Percentiles rank a stretch among this genome's conserved stretches.
phyloP scores from a whole-genome alignment of 1,284 basidiomycete genomes.

The Calocybe gambosa region DNA sequence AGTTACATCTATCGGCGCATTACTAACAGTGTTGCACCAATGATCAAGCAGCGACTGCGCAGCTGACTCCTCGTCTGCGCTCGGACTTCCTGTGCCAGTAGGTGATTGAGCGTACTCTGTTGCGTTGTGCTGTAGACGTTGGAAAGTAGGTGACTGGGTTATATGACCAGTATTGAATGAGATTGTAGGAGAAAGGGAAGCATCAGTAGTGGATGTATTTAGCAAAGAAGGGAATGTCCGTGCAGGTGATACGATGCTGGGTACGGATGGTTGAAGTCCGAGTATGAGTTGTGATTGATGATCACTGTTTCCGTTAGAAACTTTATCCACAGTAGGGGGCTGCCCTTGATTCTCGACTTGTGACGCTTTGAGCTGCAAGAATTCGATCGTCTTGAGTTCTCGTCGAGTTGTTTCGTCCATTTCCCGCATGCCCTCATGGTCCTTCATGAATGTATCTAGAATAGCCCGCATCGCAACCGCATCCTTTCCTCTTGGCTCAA shows the following conservation, averaged over 20 bases:
- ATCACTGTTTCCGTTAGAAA: conserved; percentile 24
- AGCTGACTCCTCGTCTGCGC: conserved; percentile 64
- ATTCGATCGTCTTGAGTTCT: conserved; percentile 77
- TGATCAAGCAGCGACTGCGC: conserved; percentile 74
- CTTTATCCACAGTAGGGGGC: conserved; percentile 20
- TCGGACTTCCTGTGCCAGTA: conserved; percentile 57
- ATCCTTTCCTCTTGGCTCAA: conserved; percentile 67
- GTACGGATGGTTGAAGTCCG: conserved; percentile 37
- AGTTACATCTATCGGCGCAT: conserved; percentile 50
- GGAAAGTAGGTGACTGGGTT: conserved; percentile 50
- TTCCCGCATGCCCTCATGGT: conserved; percentile 62
- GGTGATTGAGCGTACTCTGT: conserved; percentile 45
- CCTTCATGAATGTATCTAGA: conserved; percentile 68
- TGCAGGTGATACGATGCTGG: conserved; percentile 25
- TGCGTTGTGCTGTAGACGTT: conserved; percentile 52
- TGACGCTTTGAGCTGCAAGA: conserved; percentile 61
- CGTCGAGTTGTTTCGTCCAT: conserved; percentile 76
- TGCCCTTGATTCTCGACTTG: conserved; percentile 39
- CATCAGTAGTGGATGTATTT: conserved; percentile 18
- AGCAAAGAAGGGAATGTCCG: conserved; percentile 31
- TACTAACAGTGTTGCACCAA: conserved; percentile 73
- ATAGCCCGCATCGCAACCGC: conserved; percentile 69
- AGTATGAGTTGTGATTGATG: conserved; percentile 46
- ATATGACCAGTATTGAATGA: conserved; percentile 29
- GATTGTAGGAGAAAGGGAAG: conserved; percentile 27